Evolutionary conservation across 495 filamentous ascomycete genomes (phyloP), one percentile per base, ranked within the genome.

Genomic region (Usnea hakonensis): DNA sequence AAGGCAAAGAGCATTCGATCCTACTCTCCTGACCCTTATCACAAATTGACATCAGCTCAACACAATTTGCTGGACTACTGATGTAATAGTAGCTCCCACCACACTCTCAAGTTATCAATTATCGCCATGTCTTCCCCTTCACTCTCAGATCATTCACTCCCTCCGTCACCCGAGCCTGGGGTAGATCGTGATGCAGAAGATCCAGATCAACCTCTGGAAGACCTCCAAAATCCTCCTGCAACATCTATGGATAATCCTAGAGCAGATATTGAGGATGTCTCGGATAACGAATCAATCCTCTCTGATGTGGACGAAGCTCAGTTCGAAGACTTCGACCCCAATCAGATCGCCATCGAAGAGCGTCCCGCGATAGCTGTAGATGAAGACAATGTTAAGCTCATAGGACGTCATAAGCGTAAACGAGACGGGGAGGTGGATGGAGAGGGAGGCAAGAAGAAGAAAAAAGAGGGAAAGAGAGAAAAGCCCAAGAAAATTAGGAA

Each of bases 241-340:
- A 70, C 73, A 10, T 75, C 76, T 4, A 61, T 74, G 32, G 71
- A 58, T 16, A 69, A 73, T 26, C 72, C 77, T 16, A 67, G 63
- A 60, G 57, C 69, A 55, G 64, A 67, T 41, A 48, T 67, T 36
- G 72, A 75, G 26, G 78, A 74, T 55, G 67, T 80, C n/a, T 88
- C 87, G 1, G 90, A 92, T 66, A 83, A 88, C 64, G 90, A 93
- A 37, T 90, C 89, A n/a, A 83, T 89, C 58, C 83, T 95, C 19
- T 97, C 92, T 13, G 94, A 98, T 72, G 87, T 98, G 67, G 95
- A 97, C 73, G 94, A 97, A 71, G 88, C 87, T 52, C 87, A 95
- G 71, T 96, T 99, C 74, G 87, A 89, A 52, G 85, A 96, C 67
- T 96, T 96, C 74, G 90, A 97, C 68, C 88, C 88, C 0, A 82